Conservation (phyloP, 108 stramenopile genomes). For the Skeletonema menzelii region DNA sequence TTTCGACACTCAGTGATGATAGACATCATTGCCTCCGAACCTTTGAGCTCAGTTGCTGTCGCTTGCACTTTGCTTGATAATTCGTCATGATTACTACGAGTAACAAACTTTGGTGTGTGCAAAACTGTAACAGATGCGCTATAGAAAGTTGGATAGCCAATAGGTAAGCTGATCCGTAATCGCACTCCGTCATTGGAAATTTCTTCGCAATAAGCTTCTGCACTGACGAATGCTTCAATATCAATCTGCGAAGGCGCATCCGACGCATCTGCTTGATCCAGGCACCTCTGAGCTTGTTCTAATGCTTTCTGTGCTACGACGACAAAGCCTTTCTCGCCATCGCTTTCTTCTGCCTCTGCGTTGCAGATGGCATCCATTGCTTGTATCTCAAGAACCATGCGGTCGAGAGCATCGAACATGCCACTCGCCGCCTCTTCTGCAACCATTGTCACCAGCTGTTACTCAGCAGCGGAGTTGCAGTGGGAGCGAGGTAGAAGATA, state of each 20-base stretch:
- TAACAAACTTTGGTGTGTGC: slow-evolving; percentile 5
- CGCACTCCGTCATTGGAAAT: slow-evolving; percentile 3
- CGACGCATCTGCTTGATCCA: not conserved
- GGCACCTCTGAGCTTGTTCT: slow-evolving; percentile 3
- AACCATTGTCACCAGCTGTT: not conserved
- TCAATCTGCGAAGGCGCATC: slow-evolving; percentile 27
- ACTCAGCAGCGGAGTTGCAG: not conserved
- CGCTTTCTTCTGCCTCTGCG: not conserved
- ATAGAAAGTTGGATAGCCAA: slow-evolving; percentile 41
- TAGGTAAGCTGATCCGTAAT: slow-evolving; percentile 21
- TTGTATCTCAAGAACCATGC: slow-evolving; percentile 50
- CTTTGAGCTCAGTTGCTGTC: slow-evolving; percentile 28
- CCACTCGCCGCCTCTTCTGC: not conserved
- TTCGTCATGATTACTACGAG: slow-evolving; percentile 29
- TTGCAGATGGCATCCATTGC: slow-evolving; percentile 46
- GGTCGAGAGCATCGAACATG: slow-evolving; percentile 28
- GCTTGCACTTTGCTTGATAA: slow-evolving; percentile 22
- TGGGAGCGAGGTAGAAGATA: too few relatives aligned
- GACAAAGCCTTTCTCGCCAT: slow-evolving; percentile 12
- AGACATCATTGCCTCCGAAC: slow-evolving; percentile 53
- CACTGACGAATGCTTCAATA: slow-evolving; percentile 9
- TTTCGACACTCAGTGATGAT: slow-evolving; percentile 47
- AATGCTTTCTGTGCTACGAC: slow-evolving; percentile 7
- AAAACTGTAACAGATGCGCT: slow-evolving; percentile 31
- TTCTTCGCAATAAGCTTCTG: not conserved